Percentiles rank a stretch among this genome's conserved stretches.
Evolutionary conservation across 1,139 yeast genomes (phyloP).

Genomic region (Saccharomyces hybrid): DNA sequence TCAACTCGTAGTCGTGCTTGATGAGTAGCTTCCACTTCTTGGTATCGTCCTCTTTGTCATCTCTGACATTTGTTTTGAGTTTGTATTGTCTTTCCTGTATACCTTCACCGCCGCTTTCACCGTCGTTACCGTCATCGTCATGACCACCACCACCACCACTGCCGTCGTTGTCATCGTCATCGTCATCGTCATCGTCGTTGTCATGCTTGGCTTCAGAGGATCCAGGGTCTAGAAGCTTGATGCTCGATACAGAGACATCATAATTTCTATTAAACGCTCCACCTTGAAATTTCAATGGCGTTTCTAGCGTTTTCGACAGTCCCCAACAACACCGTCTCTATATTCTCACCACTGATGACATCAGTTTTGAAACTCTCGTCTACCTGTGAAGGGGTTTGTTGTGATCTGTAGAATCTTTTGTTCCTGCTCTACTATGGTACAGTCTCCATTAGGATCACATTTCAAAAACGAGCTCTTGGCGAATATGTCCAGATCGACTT

Average conservation of each 20-base stretch:
- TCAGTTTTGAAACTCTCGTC: not conserved
- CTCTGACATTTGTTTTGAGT: constrained; percentile 1
- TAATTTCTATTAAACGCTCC: constrained; percentile 62
- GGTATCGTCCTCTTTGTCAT: constrained; percentile 36
- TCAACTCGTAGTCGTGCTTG: constrained; percentile 77
- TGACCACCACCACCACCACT: not conserved
- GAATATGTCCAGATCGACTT: constrained; percentile 76
- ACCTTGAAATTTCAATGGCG: constrained; percentile 69
- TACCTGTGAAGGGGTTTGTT: not conserved
- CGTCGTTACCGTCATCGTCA: not conserved
- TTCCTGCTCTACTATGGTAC: not conserved
- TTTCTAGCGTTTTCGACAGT: constrained; percentile 56
- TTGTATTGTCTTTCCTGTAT: not conserved
- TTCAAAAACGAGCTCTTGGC: constrained; percentile 60
- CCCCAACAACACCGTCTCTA: constrained; percentile 71
- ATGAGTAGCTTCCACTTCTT: constrained; percentile 68
- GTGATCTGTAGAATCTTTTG: not conserved
- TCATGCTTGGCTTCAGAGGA: constrained; percentile 39
- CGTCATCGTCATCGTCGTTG: constrained; percentile 16
- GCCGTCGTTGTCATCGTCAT: constrained; percentile 10
- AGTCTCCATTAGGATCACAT: constrained; percentile 15
- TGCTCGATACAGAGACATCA: constrained; percentile 53
- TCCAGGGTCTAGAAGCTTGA: constrained; percentile 73
- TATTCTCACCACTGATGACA: constrained; percentile 11
- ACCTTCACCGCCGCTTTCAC: not conserved